Evolutionary conservation across 2,329 filamentous ascomycete species (phyloP).

Genomic region (Tolypocladium guangdongense): DNA sequence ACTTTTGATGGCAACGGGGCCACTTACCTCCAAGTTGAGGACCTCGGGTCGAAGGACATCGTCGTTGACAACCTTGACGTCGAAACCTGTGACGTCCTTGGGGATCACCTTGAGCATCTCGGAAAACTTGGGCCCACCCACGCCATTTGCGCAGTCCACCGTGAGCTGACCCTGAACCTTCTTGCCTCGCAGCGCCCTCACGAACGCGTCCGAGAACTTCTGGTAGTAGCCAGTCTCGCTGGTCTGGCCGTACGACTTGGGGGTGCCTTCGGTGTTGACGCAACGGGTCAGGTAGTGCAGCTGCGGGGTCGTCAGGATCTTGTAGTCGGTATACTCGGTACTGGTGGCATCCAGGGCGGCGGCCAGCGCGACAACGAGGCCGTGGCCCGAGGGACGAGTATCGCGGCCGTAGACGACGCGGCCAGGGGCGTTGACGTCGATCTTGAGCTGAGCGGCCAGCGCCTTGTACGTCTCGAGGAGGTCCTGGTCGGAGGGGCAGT

Average conservation of each 20-base stretch:
- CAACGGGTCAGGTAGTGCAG: slow-evolving; percentile 93
- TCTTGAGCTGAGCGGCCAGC: slow-evolving; percentile 63
- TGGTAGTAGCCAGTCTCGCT: slow-evolving; percentile 92
- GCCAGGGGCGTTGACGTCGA: slow-evolving; percentile 59
- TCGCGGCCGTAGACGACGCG: slow-evolving; percentile 86
- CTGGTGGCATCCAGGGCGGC: slow-evolving; percentile 69
- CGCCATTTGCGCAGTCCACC: slow-evolving; percentile 94
- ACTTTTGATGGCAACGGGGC: background rate
- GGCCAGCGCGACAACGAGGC: slow-evolving; percentile 66
- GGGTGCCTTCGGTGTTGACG: slow-evolving; percentile 82
- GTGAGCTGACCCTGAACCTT: slow-evolving; percentile 65
- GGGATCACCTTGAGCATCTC: slow-evolving; percentile 80
- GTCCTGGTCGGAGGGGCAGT: slow-evolving; percentile 63
- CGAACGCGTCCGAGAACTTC: slow-evolving; percentile 79
- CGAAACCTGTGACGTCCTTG: slow-evolving; percentile 55
- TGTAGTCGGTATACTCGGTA: slow-evolving; percentile 71
- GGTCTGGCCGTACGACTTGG: slow-evolving; percentile 76
- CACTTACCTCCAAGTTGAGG: slow-evolving; percentile 72
- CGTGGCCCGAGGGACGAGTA: slow-evolving; percentile 83
- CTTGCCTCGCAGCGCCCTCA: slow-evolving; percentile 66
- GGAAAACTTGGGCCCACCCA: slow-evolving; percentile 81
- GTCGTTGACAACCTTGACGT: slow-evolving; percentile 85
- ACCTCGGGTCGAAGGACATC: slow-evolving; percentile 83
- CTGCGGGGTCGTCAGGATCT: slow-evolving; percentile 92
- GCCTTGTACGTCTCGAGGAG: slow-evolving; percentile 67